phyloP scores from a whole-genome alignment of 192 early-diverging fungal genomes.

The Fimicolochytrium jonesii region DNA sequence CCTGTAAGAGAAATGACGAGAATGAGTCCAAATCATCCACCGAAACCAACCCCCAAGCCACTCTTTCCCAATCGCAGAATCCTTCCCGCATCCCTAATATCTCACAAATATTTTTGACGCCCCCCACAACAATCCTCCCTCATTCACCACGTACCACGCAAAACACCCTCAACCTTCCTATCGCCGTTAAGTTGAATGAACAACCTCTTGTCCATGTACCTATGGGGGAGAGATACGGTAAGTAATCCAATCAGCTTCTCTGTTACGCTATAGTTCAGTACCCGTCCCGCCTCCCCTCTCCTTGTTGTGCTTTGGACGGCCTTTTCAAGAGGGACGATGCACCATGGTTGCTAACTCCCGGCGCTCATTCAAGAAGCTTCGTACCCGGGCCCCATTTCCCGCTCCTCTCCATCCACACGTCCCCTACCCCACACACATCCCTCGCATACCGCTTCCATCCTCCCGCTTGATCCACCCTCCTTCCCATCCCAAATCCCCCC shows the following conservation, averaged over 20 bases:
- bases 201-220: slow-evolving; percentile 92
- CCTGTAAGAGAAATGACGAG: slow-evolving; percentile 37
- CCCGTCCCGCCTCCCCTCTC: background rate
- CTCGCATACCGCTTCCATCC: too few relatives aligned
- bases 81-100: too few relatives aligned
- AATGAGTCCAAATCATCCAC: background rate
- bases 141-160: too few relatives aligned
- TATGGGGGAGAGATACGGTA: slow-evolving; percentile 1
- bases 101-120: too few relatives aligned
- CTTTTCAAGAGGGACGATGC: background rate
- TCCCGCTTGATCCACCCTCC: too few relatives aligned
- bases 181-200: slow-evolving; percentile 87
- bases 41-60: too few relatives aligned
- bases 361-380: background rate
- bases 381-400: too few relatives aligned
- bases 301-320: background rate
- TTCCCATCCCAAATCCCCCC: too few relatives aligned
- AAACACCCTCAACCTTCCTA: slow-evolving; percentile 86
- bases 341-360: background rate
- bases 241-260: background rate
- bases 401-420: too few relatives aligned
- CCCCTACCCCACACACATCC: too few relatives aligned
- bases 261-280: background rate
- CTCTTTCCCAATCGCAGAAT: too few relatives aligned
- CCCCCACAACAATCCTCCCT: too few relatives aligned